These are phyloP conservation scores for Vararia minispora DNA, from an alignment of 768 basidiomycete genomes.

Conservation along the genomic window DNA sequence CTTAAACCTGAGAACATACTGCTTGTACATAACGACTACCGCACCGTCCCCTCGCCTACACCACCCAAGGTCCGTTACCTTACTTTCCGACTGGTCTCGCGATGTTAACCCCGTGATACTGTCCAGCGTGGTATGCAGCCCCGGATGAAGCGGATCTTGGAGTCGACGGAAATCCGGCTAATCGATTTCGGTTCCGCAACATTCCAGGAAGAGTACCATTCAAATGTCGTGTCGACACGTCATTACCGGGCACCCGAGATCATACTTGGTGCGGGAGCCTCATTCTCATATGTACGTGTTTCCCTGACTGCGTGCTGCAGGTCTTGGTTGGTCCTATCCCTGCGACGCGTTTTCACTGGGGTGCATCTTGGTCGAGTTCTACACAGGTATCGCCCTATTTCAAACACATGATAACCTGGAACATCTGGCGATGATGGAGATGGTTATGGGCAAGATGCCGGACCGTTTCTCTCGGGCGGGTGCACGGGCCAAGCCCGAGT, in stretches of 20 bases:
- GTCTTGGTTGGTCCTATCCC: conserved; percentile 95
- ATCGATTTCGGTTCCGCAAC: conserved; percentile 99
- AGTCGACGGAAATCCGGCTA: conserved; percentile 83
- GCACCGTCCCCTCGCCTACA: conserved; percentile 43
- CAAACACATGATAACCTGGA: conserved; percentile 99
- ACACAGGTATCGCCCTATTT: conserved; percentile 95
- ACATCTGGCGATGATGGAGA: conserved; percentile 99
- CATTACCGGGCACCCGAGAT: conserved; percentile 99
- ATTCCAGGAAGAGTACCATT: conserved; percentile 96
- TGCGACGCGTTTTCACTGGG: conserved; percentile 98
- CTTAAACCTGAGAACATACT: conserved; percentile 98
- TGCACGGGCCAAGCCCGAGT: conserved; percentile 78
- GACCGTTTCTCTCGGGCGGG: conserved; percentile 70
- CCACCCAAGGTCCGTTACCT: conserved; percentile 47
- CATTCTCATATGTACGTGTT: not conserved
- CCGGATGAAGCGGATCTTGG: conserved; percentile 66
- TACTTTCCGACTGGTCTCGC: conserved; percentile 9
- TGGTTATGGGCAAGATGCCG: conserved; percentile 98
- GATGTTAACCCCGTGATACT: too few species aligned
- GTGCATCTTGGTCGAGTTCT: conserved; percentile 98
- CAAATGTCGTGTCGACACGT: conserved; percentile 92
- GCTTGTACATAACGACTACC: conserved; percentile 77
- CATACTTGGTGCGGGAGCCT: conserved; percentile 68
- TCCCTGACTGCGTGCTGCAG: conserved; percentile 29
- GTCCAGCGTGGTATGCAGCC: conserved; percentile 54